These are phyloP conservation scores for Fraxinus pennsylvanica DNA, from an alignment of 257 asterid species.

Conservation along the genomic window DNA sequence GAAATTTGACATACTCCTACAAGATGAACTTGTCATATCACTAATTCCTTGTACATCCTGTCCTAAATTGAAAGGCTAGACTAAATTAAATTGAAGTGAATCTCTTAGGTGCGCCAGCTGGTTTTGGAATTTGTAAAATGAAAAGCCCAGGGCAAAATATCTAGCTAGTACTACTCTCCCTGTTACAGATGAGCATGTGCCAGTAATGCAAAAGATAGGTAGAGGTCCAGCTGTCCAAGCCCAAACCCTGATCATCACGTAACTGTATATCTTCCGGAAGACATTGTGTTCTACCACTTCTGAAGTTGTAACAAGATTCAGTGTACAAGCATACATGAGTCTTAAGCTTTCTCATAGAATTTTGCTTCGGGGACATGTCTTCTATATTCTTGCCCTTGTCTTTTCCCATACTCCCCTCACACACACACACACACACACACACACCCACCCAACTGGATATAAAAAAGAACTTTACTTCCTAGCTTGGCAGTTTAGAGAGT, in stretches of 20 bases:
- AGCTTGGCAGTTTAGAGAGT: not conserved
- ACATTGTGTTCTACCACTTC: not conserved
- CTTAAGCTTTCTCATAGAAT: not conserved
- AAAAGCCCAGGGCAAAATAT: not conserved
- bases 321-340: not conserved
- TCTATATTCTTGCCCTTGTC: not conserved
- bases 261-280: not conserved
- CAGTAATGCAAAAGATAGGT: not conserved
- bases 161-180: not conserved
- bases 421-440: not conserved
- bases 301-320: not conserved
- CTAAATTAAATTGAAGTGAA: not conserved
- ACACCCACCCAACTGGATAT: not conserved
- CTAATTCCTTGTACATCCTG: not conserved
- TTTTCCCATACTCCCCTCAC: not conserved
- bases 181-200: not conserved
- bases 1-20: not conserved
- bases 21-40: not conserved
- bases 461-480: not conserved
- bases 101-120: not conserved
- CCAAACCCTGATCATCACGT: not conserved
- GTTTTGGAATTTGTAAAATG: not conserved
- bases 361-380: not conserved
- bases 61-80: not conserved
- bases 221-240: not conserved